Conservation (phyloP, 2,329 filamentous ascomycete genomes). For the Colletotrichum siamense region DNA sequence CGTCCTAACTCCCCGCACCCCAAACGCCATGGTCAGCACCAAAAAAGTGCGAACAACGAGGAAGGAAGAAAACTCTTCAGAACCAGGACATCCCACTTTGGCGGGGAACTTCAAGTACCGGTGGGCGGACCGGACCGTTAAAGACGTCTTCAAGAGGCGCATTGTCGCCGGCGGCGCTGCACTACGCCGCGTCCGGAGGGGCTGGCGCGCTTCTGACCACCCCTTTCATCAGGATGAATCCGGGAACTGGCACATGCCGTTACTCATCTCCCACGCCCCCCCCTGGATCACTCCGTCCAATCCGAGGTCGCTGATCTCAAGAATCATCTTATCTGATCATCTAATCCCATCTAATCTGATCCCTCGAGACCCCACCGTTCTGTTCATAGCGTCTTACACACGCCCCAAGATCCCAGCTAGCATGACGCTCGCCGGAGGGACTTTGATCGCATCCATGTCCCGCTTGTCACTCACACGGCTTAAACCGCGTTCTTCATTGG, state of each 20-base stretch:
- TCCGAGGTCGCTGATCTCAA: neutral
- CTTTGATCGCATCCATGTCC: neutral
- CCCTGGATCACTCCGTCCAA: neutral
- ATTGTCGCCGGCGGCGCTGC: neutral
- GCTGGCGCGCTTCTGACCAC: neutral
- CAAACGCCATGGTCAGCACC: neutral
- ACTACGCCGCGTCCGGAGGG: neutral
- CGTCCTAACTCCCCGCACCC: neutral
- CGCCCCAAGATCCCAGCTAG: neutral
- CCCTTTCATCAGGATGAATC: neutral
- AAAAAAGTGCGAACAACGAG: neutral
- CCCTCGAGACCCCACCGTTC: neutral
- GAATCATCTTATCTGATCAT: constrained; percentile 19
- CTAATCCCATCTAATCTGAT: constrained; percentile 22
- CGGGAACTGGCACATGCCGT: neutral
- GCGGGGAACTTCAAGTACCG: neutral
- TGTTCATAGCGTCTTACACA: neutral
- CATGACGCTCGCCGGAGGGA: neutral
- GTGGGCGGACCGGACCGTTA: constrained; percentile 7
- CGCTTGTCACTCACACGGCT: neutral
- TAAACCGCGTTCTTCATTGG: neutral
- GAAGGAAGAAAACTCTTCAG: neutral
- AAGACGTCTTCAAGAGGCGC: neutral
- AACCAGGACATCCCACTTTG: neutral
- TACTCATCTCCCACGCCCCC: neutral